Conservation (phyloP, 2,329 filamentous ascomycete species). For the Colletotrichum trifolii region DNA sequence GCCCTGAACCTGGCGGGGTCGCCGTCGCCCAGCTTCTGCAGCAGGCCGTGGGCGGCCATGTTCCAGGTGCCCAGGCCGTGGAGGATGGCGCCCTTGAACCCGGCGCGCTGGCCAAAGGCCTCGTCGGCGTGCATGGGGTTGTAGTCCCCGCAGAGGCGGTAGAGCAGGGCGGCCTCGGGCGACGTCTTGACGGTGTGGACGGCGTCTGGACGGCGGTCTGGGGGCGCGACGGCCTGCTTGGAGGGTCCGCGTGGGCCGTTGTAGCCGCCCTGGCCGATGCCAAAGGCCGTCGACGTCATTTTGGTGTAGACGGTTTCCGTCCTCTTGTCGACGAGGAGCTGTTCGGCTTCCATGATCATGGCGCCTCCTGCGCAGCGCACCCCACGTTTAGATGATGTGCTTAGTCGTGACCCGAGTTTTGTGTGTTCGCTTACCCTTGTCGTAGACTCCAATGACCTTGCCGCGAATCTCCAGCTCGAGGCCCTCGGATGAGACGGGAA, state of each 20-base stretch:
- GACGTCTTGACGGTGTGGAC: slow-evolving; percentile 51
- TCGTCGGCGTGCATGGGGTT: slow-evolving; percentile 59
- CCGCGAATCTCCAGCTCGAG: slow-evolving; percentile 52
- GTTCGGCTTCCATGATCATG: slow-evolving; percentile 56
- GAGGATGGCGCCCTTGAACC: slow-evolving; percentile 58
- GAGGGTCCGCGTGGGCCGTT: slow-evolving; percentile 53
- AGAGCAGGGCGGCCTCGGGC: slow-evolving; percentile 52
- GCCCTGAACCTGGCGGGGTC: slow-evolving; percentile 53
- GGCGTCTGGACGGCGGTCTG: slow-evolving; percentile 50
- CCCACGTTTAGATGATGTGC: not conserved
- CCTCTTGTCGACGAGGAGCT: slow-evolving; percentile 51
- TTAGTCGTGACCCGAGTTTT: not conserved
- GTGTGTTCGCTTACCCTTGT: slow-evolving; percentile 46
- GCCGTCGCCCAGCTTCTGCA: slow-evolving; percentile 52
- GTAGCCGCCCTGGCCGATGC: slow-evolving; percentile 58
- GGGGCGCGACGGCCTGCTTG: slow-evolving; percentile 45
- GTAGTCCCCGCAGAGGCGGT: slow-evolving; percentile 60
- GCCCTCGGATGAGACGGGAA: slow-evolving; percentile 50
- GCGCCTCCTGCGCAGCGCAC: slow-evolving; percentile 43
- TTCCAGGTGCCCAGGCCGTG: slow-evolving; percentile 61
- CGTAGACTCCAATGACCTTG: slow-evolving; percentile 56
- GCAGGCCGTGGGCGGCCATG: slow-evolving; percentile 55
- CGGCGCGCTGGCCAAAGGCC: slow-evolving; percentile 52
- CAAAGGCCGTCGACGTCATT: slow-evolving; percentile 53
- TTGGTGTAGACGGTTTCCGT: slow-evolving; percentile 51